Conservation (phyloP, 2,329 filamentous ascomycete species). For the Scorias spongiosa region DNA sequence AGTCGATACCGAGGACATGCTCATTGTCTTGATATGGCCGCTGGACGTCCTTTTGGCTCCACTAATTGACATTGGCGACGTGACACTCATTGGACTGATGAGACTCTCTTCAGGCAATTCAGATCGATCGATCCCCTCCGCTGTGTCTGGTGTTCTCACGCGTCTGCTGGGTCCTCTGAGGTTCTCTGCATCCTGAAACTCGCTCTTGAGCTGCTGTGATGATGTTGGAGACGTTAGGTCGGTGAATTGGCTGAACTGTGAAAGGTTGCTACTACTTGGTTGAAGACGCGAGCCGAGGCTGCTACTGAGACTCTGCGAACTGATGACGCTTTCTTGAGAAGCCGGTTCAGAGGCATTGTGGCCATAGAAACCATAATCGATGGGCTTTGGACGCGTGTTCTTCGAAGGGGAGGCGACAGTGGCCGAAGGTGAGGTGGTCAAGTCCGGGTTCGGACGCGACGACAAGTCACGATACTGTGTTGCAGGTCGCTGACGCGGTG, state of each 20-base stretch:
- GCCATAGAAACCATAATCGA: background rate
- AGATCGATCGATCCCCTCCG: background rate
- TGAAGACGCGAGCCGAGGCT: background rate
- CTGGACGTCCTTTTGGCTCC: conserved; percentile 63
- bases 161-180: background rate
- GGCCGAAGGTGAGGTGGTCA: background rate
- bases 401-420: background rate
- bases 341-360: background rate
- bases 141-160: background rate
- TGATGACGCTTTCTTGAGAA: background rate
- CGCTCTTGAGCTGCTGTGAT: background rate
- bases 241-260: background rate
- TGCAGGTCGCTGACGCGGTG: background rate
- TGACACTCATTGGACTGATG: conserved; percentile 26
- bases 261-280: background rate
- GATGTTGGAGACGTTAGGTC: background rate
- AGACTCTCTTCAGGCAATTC: conserved; percentile 5
- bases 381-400: background rate
- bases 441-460: background rate
- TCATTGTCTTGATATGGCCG: conserved; percentile 53
- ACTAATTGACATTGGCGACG: conserved; percentile 23
- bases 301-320: background rate
- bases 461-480: background rate
- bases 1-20: conserved; percentile 15
- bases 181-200: background rate